Evolutionary conservation across 2,329 filamentous ascomycete species (phyloP).

Genomic region (Fusarium newnesense): DNA sequence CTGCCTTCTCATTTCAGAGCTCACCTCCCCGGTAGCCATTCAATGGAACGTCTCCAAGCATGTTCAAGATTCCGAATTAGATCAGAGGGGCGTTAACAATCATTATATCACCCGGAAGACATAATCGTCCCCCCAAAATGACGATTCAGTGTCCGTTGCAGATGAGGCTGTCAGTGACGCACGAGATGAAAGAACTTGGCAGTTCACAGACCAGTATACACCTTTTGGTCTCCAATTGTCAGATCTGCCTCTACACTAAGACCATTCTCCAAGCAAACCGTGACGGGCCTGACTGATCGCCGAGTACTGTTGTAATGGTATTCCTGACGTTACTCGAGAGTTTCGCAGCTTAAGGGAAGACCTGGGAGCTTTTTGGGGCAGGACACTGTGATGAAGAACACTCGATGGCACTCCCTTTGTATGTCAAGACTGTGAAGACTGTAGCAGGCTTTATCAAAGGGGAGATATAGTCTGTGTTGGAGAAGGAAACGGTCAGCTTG

Average conservation of each 20-base stretch:
- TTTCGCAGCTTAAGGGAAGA: not conserved
- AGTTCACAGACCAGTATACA: not conserved
- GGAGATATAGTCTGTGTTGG: not conserved
- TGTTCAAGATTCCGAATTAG: too few species aligned
- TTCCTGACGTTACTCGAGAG: not conserved
- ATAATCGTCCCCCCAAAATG: not conserved
- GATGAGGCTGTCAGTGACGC: not conserved
- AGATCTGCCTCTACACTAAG: not conserved
- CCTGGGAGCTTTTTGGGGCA: not conserved
- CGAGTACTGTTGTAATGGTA: not conserved
- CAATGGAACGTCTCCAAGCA: not conserved
- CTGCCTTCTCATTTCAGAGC: not conserved
- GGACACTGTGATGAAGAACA: too few species aligned
- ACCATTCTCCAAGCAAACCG: not conserved
- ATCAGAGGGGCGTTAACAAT: not conserved
- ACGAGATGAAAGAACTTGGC: too few species aligned
- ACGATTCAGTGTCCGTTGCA: fast-evolving
- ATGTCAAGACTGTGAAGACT: not conserved
- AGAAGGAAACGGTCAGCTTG: not conserved
- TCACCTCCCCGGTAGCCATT: not conserved
- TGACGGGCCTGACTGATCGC: not conserved
- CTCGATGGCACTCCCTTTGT: not conserved
- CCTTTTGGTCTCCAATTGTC: not conserved
- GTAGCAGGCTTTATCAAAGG: not conserved
- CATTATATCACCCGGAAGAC: fast-evolving